A percentile compares a stretch with the other conserved stretches of the same genome.
Evolutionary conservation across 1,139 yeast species (phyloP).

Genomic region (Geotrichum fermentans): DNA sequence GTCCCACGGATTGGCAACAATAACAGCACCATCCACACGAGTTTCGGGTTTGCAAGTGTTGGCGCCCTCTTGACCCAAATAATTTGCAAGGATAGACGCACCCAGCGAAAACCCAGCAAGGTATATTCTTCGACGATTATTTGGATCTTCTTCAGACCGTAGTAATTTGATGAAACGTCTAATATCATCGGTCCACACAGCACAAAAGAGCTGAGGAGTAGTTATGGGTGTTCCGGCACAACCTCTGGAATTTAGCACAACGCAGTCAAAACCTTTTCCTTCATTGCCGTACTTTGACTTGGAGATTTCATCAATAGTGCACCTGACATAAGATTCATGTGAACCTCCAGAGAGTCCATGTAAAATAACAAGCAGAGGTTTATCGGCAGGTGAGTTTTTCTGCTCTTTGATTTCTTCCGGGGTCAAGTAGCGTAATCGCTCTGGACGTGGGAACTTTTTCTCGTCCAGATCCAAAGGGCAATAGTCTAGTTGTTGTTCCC

Average conservation of each 20-base stretch:
- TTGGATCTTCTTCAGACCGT: constrained; percentile 51
- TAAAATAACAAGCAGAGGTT: constrained; percentile 63
- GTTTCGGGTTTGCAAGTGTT: constrained; percentile 32
- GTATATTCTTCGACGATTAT: constrained; percentile 56
- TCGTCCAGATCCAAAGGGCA: constrained; percentile 47
- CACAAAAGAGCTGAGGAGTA: constrained; percentile 70
- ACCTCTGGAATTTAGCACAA: constrained; percentile 77
- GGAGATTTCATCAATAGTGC: constrained; percentile 36
- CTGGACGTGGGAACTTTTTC: constrained; percentile 69
- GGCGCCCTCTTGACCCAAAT: constrained; percentile 66
- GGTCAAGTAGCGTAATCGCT: constrained; percentile 68
- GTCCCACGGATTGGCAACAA: constrained; percentile 84
- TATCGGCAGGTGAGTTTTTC: constrained; percentile 35
- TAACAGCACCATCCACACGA: constrained; percentile 58
- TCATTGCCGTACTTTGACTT: constrained; percentile 17
- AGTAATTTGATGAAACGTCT: constrained; percentile 54
- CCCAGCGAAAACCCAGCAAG: constrained; percentile 86
- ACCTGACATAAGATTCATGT: constrained; percentile 79
- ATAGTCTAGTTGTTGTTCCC: constrained; percentile 47
- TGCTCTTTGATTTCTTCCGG: constrained; percentile 43
- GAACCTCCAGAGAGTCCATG: constrained; percentile 94
- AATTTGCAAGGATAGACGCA: constrained; percentile 70
- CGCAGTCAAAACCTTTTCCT: constrained; percentile 49
- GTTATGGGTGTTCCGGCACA: constrained; percentile 80
- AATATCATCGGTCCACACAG: constrained; percentile 68